Conservation (phyloP, 2,329 filamentous ascomycete species). For the Pseudogymnoascus pannorum region DNA sequence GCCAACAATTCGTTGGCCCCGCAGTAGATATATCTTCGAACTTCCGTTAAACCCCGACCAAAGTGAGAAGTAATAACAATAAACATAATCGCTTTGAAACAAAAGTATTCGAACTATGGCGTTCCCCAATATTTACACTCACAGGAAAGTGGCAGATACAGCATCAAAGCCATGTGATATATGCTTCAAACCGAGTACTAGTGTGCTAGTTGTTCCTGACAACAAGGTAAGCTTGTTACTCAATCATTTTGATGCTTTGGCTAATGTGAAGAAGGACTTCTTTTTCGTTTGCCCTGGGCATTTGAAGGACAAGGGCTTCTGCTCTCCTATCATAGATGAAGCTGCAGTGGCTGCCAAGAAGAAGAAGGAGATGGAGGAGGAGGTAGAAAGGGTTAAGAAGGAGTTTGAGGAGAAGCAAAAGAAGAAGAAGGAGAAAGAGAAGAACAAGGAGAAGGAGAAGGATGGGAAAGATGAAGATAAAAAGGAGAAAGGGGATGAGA, state of each 20-base stretch:
- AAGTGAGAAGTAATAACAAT: conserved; percentile 1
- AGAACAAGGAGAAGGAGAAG: conserved; percentile 47
- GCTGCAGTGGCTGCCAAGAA: conserved; percentile 52
- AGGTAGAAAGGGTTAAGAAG: conserved; percentile 55
- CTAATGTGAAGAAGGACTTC: conserved; percentile 53
- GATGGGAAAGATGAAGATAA: conserved; percentile 41
- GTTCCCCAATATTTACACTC: conserved; percentile 74
- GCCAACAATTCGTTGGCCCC: conserved; percentile 2
- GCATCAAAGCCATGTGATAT: conserved; percentile 79
- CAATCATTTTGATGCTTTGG: not conserved
- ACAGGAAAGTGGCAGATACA: conserved; percentile 80
- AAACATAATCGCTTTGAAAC: not conserved
- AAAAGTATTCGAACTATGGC: conserved; percentile 18
- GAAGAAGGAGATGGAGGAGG: conserved; percentile 58
- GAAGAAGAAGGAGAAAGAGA: conserved; percentile 60
- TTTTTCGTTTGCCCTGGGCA: conserved; percentile 87
- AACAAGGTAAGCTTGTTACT: conserved; percentile 58
- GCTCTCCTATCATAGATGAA: conserved; percentile 64
- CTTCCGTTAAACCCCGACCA: not conserved
- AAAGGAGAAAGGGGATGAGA: conserved; percentile 34
- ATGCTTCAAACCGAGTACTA: conserved; percentile 82
- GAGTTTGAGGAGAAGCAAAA: conserved; percentile 75
- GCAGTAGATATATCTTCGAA: conserved; percentile 1
- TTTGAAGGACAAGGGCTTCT: conserved; percentile 76
- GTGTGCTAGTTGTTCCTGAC: conserved; percentile 81